Percentiles rank a stretch among this genome's conserved stretches.
Conservation (phyloP, 1,284 basidiomycete species). For the Puccinia polysora region DNA sequence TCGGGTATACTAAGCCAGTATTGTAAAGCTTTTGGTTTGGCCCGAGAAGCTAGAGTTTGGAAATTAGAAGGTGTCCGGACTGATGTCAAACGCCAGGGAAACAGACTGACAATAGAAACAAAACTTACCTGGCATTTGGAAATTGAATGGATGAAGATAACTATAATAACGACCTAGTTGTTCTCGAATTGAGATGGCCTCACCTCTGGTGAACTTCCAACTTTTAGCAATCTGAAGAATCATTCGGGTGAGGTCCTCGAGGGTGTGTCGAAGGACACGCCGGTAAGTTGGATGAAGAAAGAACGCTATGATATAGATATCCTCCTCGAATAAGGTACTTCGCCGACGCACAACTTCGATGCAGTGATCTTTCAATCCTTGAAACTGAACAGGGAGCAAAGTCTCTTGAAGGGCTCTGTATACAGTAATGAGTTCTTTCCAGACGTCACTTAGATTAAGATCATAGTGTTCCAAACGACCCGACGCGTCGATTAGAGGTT, state of each 20-base stretch:
- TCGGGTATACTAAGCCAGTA: conserved; percentile 16
- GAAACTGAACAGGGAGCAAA: not conserved
- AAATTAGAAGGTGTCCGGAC: not conserved
- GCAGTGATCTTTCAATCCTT: conserved; percentile 14
- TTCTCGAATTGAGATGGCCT: not conserved
- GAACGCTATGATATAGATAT: conserved; percentile 29
- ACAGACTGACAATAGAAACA: not conserved
- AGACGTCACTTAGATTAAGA: conserved; percentile 11
- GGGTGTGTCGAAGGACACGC: not conserved
- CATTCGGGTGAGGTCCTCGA: conserved; percentile 5
- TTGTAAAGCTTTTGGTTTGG: not conserved
- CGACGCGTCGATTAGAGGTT: not conserved
- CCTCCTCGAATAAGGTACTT: not conserved
- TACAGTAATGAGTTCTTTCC: conserved; percentile 16
- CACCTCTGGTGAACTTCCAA: conserved; percentile 11
- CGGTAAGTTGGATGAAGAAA: conserved; percentile 12
- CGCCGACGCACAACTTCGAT: not conserved
- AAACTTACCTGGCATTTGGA: not conserved
- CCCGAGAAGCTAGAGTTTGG: not conserved
- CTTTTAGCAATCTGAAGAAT: not conserved
- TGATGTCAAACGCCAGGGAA: not conserved
- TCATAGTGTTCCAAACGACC: not conserved
- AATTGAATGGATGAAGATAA: not conserved
- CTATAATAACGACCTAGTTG: not conserved
- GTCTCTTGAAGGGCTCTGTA: not conserved